These are phyloP conservation scores for Chrysoporthe deuterocubensis DNA, from an alignment of 2,329 filamentous ascomycete species.

Conservation along the genomic window DNA sequence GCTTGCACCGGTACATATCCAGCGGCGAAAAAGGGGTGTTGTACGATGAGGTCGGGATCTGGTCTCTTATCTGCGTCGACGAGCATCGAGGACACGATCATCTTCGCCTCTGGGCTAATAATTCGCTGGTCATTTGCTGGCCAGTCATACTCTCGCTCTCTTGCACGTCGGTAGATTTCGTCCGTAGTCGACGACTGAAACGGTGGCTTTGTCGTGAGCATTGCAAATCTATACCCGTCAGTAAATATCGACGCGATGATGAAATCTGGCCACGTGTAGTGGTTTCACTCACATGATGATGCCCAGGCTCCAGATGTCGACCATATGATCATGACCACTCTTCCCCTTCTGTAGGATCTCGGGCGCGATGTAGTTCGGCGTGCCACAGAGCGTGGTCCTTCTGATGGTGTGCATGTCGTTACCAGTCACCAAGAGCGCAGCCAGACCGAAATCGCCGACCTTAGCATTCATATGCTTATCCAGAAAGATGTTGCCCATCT, in stretches of 20 bases:
- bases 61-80: constrained; percentile 76
- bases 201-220: constrained; percentile 93
- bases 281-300: constrained; percentile 78
- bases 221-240: constrained; percentile 71
- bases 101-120: constrained; percentile 76
- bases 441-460: constrained; percentile 95
- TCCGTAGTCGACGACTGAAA: constrained; percentile 92
- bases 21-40: constrained; percentile 78
- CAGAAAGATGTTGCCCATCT: constrained; percentile 97
- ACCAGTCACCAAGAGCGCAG: constrained; percentile 87
- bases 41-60: constrained; percentile 76
- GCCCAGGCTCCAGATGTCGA: constrained; percentile 97
- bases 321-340: constrained; percentile 95
- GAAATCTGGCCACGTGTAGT: neutral
- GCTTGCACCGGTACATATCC: constrained; percentile 70
- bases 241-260: constrained; percentile 18
- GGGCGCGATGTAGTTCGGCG: constrained; percentile 96
- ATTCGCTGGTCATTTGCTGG: constrained; percentile 70
- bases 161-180: constrained; percentile 77
- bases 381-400: constrained; percentile 92
- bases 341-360: constrained; percentile 94
- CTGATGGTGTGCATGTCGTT: constrained; percentile 84
- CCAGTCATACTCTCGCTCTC: constrained; percentile 79
- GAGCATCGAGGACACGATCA: constrained; percentile 76
- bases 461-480: constrained; percentile 97